phyloP scores from a whole-genome alignment of 1,284 basidiomycete species.

The Microbotryum violaceum region DNA sequence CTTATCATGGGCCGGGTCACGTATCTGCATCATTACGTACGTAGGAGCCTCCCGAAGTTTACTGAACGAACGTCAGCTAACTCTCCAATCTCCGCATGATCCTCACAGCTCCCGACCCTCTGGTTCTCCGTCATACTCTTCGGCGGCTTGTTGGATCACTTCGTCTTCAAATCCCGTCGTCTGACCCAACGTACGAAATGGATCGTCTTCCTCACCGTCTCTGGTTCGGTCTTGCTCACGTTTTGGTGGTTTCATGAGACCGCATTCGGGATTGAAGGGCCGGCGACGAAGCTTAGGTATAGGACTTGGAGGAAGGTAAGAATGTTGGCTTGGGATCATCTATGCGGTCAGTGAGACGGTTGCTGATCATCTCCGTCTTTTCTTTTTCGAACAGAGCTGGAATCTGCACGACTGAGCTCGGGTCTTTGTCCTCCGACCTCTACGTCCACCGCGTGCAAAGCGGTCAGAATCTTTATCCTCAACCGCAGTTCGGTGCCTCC shows the following conservation, averaged over 20 bases:
- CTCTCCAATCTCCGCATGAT: slow-evolving; percentile 4
- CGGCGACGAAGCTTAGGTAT: slow-evolving; percentile 56
- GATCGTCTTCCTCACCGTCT: slow-evolving; percentile 59
- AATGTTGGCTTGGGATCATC: background rate
- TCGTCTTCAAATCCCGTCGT: slow-evolving; percentile 67
- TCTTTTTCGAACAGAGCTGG: slow-evolving; percentile 15
- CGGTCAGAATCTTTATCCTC: too few relatives aligned
- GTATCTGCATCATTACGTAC: slow-evolving; percentile 78
- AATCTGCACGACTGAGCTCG: slow-evolving; percentile 23
- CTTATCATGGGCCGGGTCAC: slow-evolving; percentile 77
- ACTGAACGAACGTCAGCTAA: slow-evolving; percentile 15
- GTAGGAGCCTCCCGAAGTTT: slow-evolving; percentile 30
- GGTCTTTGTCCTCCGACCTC: too few relatives aligned
- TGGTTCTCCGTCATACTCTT: slow-evolving; percentile 93
- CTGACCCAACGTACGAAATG: slow-evolving; percentile 59
- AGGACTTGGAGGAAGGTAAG: slow-evolving; percentile 62
- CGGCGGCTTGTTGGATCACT: slow-evolving; percentile 84
- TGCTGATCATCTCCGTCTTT: background rate
- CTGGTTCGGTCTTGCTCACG: slow-evolving; percentile 56
- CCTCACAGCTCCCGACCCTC: slow-evolving; percentile 66
- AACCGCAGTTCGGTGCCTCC: too few relatives aligned
- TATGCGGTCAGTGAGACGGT: too few relatives aligned
- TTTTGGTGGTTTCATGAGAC: slow-evolving; percentile 94
- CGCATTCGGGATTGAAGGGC: slow-evolving; percentile 57
- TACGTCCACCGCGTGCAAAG: too few relatives aligned